Base-by-base conservation (phyloP, 257 asterid species). In the Scutellaria barbata region DNA sequence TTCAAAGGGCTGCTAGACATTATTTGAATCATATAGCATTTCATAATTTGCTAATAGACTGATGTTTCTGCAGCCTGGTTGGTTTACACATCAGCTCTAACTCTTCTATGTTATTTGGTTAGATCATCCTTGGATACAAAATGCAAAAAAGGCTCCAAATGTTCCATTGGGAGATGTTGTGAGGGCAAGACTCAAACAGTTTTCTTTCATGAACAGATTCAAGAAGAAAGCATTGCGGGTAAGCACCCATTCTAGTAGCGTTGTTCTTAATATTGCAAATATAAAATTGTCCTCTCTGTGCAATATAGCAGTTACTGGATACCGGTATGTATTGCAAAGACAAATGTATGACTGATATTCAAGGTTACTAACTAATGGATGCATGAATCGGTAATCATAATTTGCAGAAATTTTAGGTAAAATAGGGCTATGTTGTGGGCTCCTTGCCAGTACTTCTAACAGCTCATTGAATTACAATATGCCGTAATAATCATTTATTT, bases 71-170 rank as follows among this genome's bases (percentile, higher is more conserved):
- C 54, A 11, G 10, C 48, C 43, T 47, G 25, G 12, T 10, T 14
- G 64, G 33, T 73, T 75, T 43, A 33, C 56, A 74, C 71, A 66
- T 61, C 58, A 17, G 50, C 12, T 52, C 13, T 72, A 33, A 78
- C 72, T 40, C 16, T 33, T 57, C 11, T 71, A 41, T 64, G 5
- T 75, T 18, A 51, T 80, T 73, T 74, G 73, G 56, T 46, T 79
- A 92, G 98, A 92, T 65, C 98, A 92, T 69, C 95, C 95, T 33
- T 92, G 98, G 98, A 80, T 92, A 64, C 98, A 89, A 75, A 85
- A 92, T 85, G 84, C 90, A 0, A 88, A 92, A 63, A 92, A 87
- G 78, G 98, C 96, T 73, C 70, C 98, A 65, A 92, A 92, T 84
- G 96, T 87, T 66, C 95, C 96, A 2, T 74, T 92, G 83, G 95